Evolutionary conservation across 441 rosid genomes (phyloP), one percentile per base, ranked within the genome.

Genomic region (Omphalea diandra): DNA sequence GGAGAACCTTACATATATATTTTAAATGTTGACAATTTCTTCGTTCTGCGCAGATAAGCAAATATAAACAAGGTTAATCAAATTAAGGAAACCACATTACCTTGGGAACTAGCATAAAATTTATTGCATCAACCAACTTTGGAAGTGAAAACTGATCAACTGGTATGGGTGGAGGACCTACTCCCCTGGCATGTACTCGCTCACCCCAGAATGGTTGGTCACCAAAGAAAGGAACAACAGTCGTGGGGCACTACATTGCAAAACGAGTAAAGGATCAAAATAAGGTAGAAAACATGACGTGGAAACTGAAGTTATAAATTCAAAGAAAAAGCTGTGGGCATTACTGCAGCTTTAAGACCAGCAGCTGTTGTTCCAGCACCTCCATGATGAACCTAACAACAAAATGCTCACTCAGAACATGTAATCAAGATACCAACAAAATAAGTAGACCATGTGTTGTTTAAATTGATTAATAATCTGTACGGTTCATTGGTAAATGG

Each of bases 131-230:
- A 68, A 90, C 81, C 78, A 95, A 81, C 80, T 89, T 95, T 36
- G 83, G 79, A 71, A 86, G 92, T 44, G 96, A 85, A 79, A 93
- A 93, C 66, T 95, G 95, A 15, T 95, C 97, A 10, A 95, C 83
- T 35, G 95, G 98, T 40, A 95, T 93, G 32, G 99, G 99, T 2
- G 77, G 43, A 68, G 99, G 99, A 73, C 99, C 99, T 22, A 95
- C 95, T 74, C 95, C 85, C 79, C 98, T 84, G 71, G 87, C 97
- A 70, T 89, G 88, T 44, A 95, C 97, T 75, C 77, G 81, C 36
- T 93, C 98, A 76, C 99, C 99, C 99, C 99, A 95, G 73, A 95
- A 95, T 67, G 90, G 97, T 81, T 95, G 99, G 78, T 95, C 99
- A 32, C 99, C 99, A 71, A 95, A 95, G 84, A 93, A 95, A 60